Conservation (phyloP, 169 alveolate genomes). For the Cryptosporidium baileyi region DNA sequence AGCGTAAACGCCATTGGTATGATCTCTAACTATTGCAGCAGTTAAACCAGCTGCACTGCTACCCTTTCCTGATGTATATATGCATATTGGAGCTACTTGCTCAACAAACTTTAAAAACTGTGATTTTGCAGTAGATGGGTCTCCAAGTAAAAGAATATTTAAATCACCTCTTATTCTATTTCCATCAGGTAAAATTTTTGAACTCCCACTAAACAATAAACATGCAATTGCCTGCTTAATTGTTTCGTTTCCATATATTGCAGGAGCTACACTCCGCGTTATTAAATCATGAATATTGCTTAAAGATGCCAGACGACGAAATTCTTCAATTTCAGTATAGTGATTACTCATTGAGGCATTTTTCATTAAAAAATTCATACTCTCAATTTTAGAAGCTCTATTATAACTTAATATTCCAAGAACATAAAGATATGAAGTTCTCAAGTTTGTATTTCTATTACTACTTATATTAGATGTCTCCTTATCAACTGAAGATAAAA, state of each 20-base stretch:
- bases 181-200: constrained; percentile 94
- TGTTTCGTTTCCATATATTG: constrained; percentile 94
- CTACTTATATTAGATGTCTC: constrained; percentile 3
- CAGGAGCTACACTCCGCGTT: constrained; percentile 92
- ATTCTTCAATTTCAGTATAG: constrained; percentile 79
- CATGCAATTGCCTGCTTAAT: constrained; percentile 98
- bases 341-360: neutral
- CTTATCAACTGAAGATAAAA: constrained; percentile 79
- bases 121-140: constrained; percentile 99
- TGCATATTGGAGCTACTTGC: constrained; percentile 97
- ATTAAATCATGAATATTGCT: constrained; percentile 92
- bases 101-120: constrained; percentile 96
- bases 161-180: constrained; percentile 97
- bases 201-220: constrained; percentile 98
- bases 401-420: constrained; percentile 80
- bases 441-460: constrained; percentile 66
- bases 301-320: constrained; percentile 85
- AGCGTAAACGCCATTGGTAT: constrained; percentile 91
- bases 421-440: constrained; percentile 83
- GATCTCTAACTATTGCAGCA: constrained; percentile 96
- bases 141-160: constrained; percentile 94
- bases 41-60: constrained; percentile 99
- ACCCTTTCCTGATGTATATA: constrained; percentile 99
- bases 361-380: constrained; percentile 74
- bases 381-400: constrained; percentile 73